These are phyloP conservation scores for Alternaria brassicae DNA, from an alignment of 2,329 filamentous ascomycete genomes.

Conservation along the genomic window DNA sequence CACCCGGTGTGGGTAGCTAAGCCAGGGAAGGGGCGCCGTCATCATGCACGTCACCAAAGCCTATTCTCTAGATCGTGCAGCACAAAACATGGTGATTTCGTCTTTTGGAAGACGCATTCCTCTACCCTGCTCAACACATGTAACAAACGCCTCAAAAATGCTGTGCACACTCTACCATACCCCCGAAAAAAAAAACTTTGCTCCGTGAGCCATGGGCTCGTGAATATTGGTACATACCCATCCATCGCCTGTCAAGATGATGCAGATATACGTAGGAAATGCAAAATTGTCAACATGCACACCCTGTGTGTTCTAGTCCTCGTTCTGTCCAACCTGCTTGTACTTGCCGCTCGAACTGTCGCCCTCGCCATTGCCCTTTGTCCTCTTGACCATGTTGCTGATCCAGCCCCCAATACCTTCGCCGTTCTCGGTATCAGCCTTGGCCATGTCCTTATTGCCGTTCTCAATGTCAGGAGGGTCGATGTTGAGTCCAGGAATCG, in stretches of 20 bases:
- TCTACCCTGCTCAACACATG: conserved; percentile 7
- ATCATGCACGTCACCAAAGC: conserved; percentile 4
- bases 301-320: conserved; percentile 26
- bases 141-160: conserved; percentile 26
- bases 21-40: neutral
- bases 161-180: conserved; percentile 39
- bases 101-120: conserved; percentile 5
- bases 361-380: conserved; percentile 55
- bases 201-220: conserved; percentile 27
- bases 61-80: neutral
- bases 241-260: conserved; percentile 22
- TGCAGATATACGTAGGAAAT: conserved; percentile 31
- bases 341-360: conserved; percentile 55
- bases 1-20: neutral
- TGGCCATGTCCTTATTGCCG: conserved; percentile 57
- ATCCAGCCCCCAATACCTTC: conserved; percentile 75
- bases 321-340: conserved; percentile 55
- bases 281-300: conserved; percentile 18
- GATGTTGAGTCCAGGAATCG: conserved; percentile 82
- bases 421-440: conserved; percentile 37
- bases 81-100: neutral
- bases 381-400: conserved; percentile 67
- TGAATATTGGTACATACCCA: conserved; percentile 37
- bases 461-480: conserved; percentile 72
- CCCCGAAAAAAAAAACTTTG: conserved; percentile 28